Conservation (phyloP, 345 rosid genomes). For the Rubroshorea leprosula region DNA sequence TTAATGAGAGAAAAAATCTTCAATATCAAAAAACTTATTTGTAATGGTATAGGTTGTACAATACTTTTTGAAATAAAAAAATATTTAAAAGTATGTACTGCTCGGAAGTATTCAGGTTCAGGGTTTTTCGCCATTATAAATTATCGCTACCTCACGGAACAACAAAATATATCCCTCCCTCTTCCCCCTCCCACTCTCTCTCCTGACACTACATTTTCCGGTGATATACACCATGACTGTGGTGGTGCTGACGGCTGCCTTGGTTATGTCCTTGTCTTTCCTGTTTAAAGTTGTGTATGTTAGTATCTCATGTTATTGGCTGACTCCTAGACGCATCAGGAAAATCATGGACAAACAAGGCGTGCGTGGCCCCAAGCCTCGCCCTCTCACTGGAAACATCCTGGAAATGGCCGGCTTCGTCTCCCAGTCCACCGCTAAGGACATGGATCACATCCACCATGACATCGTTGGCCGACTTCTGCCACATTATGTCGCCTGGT, state of each 20-base stretch:
- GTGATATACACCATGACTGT: conserved; percentile 1
- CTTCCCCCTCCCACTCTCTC: neutral
- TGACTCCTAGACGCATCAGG: conserved; percentile 72
- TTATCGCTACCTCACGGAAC: neutral
- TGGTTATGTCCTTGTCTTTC: conserved; percentile 27
- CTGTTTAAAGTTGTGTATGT: conserved; percentile 39
- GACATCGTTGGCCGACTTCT: conserved; percentile 71
- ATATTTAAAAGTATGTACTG: no score
- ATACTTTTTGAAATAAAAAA: no score
- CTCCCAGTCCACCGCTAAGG: conserved; percentile 52
- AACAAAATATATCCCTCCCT: neutral
- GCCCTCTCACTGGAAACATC: conserved; percentile 72
- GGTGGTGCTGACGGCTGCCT: conserved; percentile 19
- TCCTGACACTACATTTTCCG: no score
- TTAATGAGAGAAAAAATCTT: no score
- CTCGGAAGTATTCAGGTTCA: neutral
- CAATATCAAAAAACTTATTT: no score
- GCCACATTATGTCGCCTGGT: conserved; percentile 84
- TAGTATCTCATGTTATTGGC: conserved; percentile 54
- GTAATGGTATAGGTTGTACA: no score
- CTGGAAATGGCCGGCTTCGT: conserved; percentile 55
- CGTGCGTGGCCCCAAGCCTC: conserved; percentile 78
- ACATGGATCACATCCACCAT: conserved; percentile 56
- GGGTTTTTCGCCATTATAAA: conserved; percentile 4
- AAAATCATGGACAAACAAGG: conserved; percentile 79